Conservation (phyloP, 208 protist species). For the Leishmania guyanensis region DNA sequence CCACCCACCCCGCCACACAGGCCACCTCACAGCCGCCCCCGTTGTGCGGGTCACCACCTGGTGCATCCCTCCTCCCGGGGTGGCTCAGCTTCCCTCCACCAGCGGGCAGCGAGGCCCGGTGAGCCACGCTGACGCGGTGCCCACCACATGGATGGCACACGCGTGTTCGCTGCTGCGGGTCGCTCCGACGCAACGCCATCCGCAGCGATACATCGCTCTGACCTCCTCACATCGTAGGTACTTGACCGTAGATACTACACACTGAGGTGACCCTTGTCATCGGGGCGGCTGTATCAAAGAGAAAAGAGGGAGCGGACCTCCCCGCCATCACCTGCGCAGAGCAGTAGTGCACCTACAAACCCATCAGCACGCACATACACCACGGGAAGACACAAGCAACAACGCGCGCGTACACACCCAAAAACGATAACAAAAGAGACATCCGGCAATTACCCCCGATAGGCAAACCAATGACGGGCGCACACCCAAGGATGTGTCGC, state of each 20-base stretch:
- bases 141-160: neutral
- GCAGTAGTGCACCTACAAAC: neutral
- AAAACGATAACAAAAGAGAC: neutral
- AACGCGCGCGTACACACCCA: neutral
- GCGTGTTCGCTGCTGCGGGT: neutral
- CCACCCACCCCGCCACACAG: neutral
- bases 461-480: neutral
- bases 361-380: neutral
- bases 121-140: neutral
- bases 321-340: neutral
- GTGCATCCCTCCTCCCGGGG: neutral
- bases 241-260: neutral
- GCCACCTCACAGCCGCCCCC: neutral
- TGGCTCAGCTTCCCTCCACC: neutral
- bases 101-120: neutral
- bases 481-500: neutral
- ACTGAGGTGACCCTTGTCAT: neutral
- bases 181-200: neutral
- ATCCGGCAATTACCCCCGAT: neutral
- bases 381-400: neutral
- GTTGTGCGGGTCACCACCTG: neutral
- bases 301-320: neutral
- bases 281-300: neutral
- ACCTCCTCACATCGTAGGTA: neutral
- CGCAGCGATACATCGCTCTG: neutral